Conservation (phyloP, 352 stramenopile genomes). For the Phytophthora megakarya region DNA sequence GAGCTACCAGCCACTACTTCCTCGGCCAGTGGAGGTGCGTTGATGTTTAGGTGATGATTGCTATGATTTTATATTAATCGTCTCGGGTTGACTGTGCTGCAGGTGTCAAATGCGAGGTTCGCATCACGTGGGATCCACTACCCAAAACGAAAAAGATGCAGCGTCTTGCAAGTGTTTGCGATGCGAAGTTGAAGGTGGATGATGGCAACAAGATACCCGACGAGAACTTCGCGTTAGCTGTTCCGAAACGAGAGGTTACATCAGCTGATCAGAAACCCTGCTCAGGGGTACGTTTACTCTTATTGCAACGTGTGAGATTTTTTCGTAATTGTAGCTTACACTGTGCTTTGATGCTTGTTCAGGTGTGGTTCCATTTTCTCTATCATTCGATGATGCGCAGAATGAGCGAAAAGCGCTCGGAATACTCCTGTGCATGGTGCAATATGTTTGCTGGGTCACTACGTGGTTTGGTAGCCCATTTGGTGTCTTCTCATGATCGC, state of each 20-base stretch:
- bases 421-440: constrained; percentile 85
- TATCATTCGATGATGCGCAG: constrained; percentile 81
- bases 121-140: constrained; percentile 50
- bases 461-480: constrained; percentile 70
- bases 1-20: constrained; percentile 57
- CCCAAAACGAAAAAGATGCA: constrained; percentile 46
- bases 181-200: constrained; percentile 42
- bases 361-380: constrained; percentile 88
- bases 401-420: constrained; percentile 82
- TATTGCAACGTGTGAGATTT: neutral
- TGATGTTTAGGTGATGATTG: neutral
- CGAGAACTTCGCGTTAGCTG: constrained; percentile 38
- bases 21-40: constrained; percentile 52
- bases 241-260: constrained; percentile 44
- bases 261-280: constrained; percentile 26
- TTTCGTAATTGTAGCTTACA: neutral
- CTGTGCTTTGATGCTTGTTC: constrained; percentile 2
- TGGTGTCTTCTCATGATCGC: constrained; percentile 78
- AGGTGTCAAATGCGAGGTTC: constrained; percentile 68
- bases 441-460: constrained; percentile 82
- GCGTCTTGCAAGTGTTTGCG: constrained; percentile 45
- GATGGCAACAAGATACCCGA: constrained; percentile 24
- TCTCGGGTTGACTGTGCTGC: constrained; percentile 3
- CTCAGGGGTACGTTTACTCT: constrained; percentile 32
- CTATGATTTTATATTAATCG: constrained; percentile 1